phyloP scores from a whole-genome alignment of 164 flowering plant species.

The Echeveria elegans region DNA sequence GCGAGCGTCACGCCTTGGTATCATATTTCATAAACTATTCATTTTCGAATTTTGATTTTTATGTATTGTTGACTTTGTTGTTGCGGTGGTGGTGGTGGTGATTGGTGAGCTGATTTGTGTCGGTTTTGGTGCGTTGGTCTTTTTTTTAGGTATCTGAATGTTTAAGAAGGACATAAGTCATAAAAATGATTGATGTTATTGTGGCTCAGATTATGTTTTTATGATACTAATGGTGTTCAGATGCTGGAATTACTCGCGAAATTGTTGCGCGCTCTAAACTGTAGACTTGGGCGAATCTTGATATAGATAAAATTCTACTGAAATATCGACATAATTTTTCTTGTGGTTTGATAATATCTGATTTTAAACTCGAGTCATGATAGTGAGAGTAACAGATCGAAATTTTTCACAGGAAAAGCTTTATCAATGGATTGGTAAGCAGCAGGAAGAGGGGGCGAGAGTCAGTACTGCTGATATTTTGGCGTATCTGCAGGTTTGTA shows the following conservation, averaged over 20 bases:
- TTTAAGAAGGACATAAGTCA: too few relatives aligned
- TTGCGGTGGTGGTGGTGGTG: too few relatives aligned
- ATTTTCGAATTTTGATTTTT: neutral
- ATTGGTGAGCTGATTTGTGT: too few relatives aligned
- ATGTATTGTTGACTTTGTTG: neutral
- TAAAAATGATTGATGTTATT: too few relatives aligned
- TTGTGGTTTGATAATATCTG: neutral
- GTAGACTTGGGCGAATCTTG: too few relatives aligned
- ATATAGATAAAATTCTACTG: too few relatives aligned
- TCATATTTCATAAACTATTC: neutral
- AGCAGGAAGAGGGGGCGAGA: constrained; percentile 71
- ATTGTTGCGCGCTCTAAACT: too few relatives aligned
- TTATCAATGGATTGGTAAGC: constrained; percentile 76
- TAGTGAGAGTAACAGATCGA: neutral
- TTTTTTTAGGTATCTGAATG: too few relatives aligned
- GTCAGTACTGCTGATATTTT: constrained; percentile 50
- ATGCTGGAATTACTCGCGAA: too few relatives aligned
- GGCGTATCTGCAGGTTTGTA: constrained; percentile 59
- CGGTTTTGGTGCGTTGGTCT: too few relatives aligned
- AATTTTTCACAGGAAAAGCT: constrained; percentile 60
- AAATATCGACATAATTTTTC: neutral
- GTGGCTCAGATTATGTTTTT: too few relatives aligned
- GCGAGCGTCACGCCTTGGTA: constrained; percentile 72
- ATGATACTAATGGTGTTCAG: too few relatives aligned
- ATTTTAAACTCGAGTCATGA: neutral